Conservation (phyloP, 768 basidiomycete genomes). For the Leccinum incarnatum region DNA sequence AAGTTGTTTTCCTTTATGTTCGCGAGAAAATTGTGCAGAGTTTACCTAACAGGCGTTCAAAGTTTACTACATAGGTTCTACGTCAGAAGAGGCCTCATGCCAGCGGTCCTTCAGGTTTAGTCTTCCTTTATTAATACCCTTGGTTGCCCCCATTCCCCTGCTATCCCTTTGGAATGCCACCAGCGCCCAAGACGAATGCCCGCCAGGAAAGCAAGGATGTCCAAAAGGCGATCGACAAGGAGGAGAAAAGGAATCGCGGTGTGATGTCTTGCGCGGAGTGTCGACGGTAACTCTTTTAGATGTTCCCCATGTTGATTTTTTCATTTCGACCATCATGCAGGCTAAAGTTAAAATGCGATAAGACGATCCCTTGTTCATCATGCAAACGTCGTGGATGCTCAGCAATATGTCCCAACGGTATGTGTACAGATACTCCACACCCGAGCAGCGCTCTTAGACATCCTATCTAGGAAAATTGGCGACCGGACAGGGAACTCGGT, state of each 20-base stretch:
- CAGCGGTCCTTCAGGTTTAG: neutral
- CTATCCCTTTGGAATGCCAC: constrained; percentile 41
- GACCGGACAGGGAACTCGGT: constrained; percentile 79
- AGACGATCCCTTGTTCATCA: constrained; percentile 53
- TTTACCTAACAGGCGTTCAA: constrained; percentile 13
- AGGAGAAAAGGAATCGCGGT: constrained; percentile 62
- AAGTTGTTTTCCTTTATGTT: neutral
- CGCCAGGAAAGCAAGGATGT: constrained; percentile 32
- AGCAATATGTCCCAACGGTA: constrained; percentile 74
- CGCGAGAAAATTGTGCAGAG: neutral
- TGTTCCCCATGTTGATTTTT: neutral
- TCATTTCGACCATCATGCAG: constrained; percentile 29
- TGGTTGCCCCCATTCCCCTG: neutral
- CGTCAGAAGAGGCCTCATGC: constrained; percentile 3
- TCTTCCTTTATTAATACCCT: neutral
- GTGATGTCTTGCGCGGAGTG: constrained; percentile 58
- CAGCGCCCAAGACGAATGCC: constrained; percentile 46
- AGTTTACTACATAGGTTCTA: constrained; percentile 2
- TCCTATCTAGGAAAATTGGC: constrained; percentile 50
- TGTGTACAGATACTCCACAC: too few species aligned
- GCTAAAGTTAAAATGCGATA: constrained; percentile 73
- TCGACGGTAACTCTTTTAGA: constrained; percentile 41
- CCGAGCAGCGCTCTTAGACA: neutral
- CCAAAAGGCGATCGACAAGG: constrained; percentile 59
- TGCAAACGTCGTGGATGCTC: constrained; percentile 75